Conservation (phyloP, 345 rosid species). For the Pelargonium nanum region DNA sequence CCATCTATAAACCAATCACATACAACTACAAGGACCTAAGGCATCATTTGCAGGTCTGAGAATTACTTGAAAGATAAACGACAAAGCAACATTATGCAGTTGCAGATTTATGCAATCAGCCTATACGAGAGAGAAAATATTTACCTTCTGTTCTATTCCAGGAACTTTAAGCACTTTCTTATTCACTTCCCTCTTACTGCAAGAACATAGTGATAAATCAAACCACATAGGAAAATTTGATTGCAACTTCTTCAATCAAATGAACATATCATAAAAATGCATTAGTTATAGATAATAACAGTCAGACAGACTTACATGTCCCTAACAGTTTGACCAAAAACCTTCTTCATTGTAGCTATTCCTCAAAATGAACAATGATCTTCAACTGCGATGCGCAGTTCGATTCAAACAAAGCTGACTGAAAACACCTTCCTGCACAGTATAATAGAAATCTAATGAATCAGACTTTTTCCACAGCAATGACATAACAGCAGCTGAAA, state of each 20-base stretch:
- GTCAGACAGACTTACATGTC: slow-evolving; percentile 55
- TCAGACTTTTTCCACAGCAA: not conserved
- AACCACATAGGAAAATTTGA: not conserved
- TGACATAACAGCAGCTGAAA: not conserved
- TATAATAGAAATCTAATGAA: not conserved
- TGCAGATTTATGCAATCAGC: not conserved
- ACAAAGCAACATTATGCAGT: not conserved
- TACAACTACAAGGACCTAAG: too few relatives aligned
- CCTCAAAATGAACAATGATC: slow-evolving; percentile 7
- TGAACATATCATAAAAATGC: too few relatives aligned
- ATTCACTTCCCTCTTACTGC: slow-evolving; percentile 88
- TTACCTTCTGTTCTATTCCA: slow-evolving; percentile 88
- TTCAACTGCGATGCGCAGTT: not conserved
- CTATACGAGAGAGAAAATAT: not conserved
- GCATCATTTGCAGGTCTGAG: too few relatives aligned
- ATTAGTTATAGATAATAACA: not conserved
- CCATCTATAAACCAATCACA: not conserved
- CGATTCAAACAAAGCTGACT: not conserved
- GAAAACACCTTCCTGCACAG: not conserved
- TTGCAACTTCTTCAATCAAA: not conserved
- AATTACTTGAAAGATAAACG: too few relatives aligned
- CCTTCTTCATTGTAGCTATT: slow-evolving; percentile 69
- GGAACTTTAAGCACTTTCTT: slow-evolving; percentile 97
- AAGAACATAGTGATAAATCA: slow-evolving; percentile 5
- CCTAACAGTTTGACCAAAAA: slow-evolving; percentile 76